Conservation (phyloP, 805 yeast genomes). For the Saturnispora bothae region DNA sequence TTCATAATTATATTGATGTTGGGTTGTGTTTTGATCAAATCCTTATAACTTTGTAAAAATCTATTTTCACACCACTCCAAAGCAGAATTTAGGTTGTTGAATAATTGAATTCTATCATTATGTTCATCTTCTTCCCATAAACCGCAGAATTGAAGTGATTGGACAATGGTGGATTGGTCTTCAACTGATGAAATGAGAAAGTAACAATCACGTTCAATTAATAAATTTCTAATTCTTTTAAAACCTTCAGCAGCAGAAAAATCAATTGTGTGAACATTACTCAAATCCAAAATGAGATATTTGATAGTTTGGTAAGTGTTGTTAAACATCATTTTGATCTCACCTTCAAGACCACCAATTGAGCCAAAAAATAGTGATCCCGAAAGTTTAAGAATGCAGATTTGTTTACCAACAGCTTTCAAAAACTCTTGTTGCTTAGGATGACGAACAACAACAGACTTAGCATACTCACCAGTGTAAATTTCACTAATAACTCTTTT, state of each 20-base stretch:
- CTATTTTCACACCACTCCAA: slow-evolving; percentile 96
- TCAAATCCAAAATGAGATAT: slow-evolving; percentile 76
- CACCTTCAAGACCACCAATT: slow-evolving; percentile 79
- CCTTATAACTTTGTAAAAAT: slow-evolving; percentile 56
- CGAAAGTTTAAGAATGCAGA: slow-evolving; percentile 74
- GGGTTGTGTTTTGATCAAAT: slow-evolving; percentile 9
- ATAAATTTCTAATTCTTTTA: slow-evolving; percentile 70
- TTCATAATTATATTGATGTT: too few species aligned
- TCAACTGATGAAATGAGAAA: slow-evolving; percentile 71
- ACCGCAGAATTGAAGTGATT: slow-evolving; percentile 75
- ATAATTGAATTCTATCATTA: slow-evolving; percentile 45
- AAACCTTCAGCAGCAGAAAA: slow-evolving; percentile 96
- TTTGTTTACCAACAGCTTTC: slow-evolving; percentile 80
- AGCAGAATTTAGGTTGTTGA: slow-evolving; percentile 73
- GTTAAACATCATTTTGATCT: slow-evolving; percentile 57
- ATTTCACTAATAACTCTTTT: slow-evolving; percentile 72
- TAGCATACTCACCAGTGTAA: slow-evolving; percentile 78
- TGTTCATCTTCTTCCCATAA: slow-evolving; percentile 47
- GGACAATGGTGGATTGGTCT: slow-evolving; percentile 54
- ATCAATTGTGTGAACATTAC: slow-evolving; percentile 71
- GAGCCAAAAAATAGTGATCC: slow-evolving; percentile 93
- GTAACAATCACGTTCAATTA: slow-evolving; percentile 57
- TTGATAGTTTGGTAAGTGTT: slow-evolving; percentile 52
- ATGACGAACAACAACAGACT: slow-evolving; percentile 88
- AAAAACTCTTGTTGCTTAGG: slow-evolving; percentile 81